A percentile compares a stretch with the other conserved stretches of the same genome.
These are phyloP conservation scores for Physaria fendleri DNA, from an alignment of 345 rosid genomes.

Conservation along the genomic window DNA sequence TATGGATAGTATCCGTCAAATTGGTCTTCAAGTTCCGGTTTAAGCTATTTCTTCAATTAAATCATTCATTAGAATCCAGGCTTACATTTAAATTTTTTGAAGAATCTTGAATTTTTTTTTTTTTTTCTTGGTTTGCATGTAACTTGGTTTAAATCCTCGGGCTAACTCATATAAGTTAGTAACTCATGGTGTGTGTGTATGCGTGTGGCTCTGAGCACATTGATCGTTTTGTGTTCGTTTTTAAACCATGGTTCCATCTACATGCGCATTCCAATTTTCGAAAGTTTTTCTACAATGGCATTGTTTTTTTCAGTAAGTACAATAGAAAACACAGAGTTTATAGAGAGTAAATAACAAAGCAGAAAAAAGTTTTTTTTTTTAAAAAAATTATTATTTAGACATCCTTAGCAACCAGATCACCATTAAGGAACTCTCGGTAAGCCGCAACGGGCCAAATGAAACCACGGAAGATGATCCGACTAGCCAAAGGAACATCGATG, in stretches of 20 bases:
- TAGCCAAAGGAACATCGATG: conserved; percentile 88
- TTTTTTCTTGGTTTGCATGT: no score
- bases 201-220: no score
- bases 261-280: neutral
- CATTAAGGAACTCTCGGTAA: conserved; percentile 78
- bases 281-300: conserved; percentile 5
- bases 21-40: conserved; percentile 96
- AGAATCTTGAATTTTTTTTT: no score
- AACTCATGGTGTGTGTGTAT: no score
- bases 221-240: no score
- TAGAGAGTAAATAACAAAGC: no score
- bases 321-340: conserved; percentile 1
- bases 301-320: conserved; percentile 10
- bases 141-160: no score
- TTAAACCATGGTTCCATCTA: neutral
- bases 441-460: conserved; percentile 98
- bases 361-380: conserved; percentile 10
- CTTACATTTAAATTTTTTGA: no score
- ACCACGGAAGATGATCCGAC: conserved; percentile 67
- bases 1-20: conserved; percentile 67
- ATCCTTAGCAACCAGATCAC: conserved; percentile 85
- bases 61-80: no score
- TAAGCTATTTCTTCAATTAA: neutral
- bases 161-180: no score
- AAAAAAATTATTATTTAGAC: no score